Percentiles rank a stretch among this genome's conserved stretches.
Conservation (phyloP, 2,329 filamentous ascomycete genomes). For the Trichophyton verrucosum region DNA sequence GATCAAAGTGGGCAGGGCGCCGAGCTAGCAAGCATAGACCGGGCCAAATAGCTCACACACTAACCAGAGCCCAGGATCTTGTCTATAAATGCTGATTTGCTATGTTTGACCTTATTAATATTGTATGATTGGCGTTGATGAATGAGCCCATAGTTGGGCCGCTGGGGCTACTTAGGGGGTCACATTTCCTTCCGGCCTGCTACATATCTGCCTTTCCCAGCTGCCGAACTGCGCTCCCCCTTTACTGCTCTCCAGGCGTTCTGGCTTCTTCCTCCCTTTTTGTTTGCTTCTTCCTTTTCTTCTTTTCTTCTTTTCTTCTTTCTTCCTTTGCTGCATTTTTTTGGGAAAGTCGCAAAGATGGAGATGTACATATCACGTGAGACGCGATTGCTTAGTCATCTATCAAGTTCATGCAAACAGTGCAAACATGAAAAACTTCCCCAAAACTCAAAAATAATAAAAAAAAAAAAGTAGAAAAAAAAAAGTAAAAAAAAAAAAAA, state of each 20-base stretch:
- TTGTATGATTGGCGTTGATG: too few species aligned
- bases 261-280: neutral
- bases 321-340: neutral
- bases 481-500: conserved; percentile 19
- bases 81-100: too few species aligned
- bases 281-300: too few species aligned
- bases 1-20: conserved; percentile 58
- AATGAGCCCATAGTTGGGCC: too few species aligned
- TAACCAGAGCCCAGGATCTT: too few species aligned
- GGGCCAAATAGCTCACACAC: neutral
- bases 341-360: too few species aligned
- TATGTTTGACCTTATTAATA: neutral
- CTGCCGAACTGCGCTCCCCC: neutral
- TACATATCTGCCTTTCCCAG: neutral
- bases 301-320: too few species aligned
- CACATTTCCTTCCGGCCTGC: neutral
- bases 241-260: neutral
- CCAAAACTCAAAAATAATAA: neutral
- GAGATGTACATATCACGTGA: neutral
- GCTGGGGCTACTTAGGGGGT: neutral
- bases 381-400: neutral
- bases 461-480: neutral
- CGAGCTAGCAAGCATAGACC: conserved; percentile 53
- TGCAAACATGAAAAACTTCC: neutral
- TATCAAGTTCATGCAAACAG: neutral